Evolutionary conservation across 2,329 filamentous ascomycete species (phyloP), one percentile per base, ranked within the genome.

Genomic region (Pyrenochaeta sp.): DNA sequence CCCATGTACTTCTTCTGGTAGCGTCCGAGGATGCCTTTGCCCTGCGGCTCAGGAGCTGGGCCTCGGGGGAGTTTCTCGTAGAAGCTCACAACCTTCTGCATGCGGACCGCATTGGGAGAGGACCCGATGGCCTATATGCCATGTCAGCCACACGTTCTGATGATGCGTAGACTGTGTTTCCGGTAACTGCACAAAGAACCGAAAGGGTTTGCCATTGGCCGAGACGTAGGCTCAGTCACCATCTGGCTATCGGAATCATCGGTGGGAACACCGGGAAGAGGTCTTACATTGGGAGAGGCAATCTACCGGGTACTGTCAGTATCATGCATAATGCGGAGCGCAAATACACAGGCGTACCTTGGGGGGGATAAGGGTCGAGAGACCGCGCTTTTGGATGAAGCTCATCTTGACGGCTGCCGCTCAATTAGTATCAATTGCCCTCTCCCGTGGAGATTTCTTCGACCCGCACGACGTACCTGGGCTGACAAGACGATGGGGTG

Each of bases 51-150:
- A 72, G 95, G 93, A 73, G 93, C 93, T 68, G 91, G 80, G 71
- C 95, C 96, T 75, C 93, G 92, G 76, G 96, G 95, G 56, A 99
- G 92, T 81, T 94, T 96, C 84, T 96, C 92, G 87, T 99, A 99
- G 87, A 99, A 98, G 83, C 86, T 91, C 79, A 98, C 94, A 71
- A 99, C 92, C 74, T 93, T 91, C 79, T 96, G 90, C 95, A 99
- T 98, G 78, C 94, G 92, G 75, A 92, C 87, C 76, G 95, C 95
- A 87, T 98, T 94, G 77, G 93, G 91, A 69, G 93, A 92, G 77
- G 90, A 90, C 75, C 95, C 94, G 77, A 99, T 92, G 71, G 91
- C 93, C 95, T 98, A 78, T 66, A 61, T 55, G 45, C 45, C 43
- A 35, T 40, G 61, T 74, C 64, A 73, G 66, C 58, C 49, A 36